phyloP scores from a whole-genome alignment of 2,329 filamentous ascomycete species.

The Capronia epimyces region DNA sequence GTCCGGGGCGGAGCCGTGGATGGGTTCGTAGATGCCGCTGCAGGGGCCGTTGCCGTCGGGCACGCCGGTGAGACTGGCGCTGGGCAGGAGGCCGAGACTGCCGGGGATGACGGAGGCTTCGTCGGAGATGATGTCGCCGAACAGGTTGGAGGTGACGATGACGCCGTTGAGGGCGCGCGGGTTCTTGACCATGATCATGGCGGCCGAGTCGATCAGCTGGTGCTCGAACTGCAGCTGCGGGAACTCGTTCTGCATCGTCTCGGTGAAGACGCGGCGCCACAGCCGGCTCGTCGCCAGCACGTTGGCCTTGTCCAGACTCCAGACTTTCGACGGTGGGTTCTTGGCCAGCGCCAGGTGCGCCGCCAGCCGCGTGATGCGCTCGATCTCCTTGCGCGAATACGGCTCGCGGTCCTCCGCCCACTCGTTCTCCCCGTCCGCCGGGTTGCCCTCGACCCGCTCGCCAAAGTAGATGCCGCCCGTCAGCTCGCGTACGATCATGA shows the following conservation, averaged over 20 bases:
- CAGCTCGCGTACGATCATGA: conserved; percentile 86
- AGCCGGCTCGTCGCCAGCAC: conserved; percentile 84
- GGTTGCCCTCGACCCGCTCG: conserved; percentile 69
- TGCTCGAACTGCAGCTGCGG: conserved; percentile 77
- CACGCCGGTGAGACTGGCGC: conserved; percentile 77
- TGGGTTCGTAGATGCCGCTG: conserved; percentile 96
- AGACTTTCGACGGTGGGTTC: conserved; percentile 70
- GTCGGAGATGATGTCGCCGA: conserved; percentile 93
- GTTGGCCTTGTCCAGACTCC: conserved; percentile 92
- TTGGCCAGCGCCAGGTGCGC: conserved; percentile 73
- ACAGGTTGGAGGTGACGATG: conserved; percentile 86
- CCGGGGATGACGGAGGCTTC: conserved; percentile 94
- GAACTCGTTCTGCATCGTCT: conserved; percentile 84
- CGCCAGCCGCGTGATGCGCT: conserved; percentile 77
- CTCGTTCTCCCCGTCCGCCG: conserved; percentile 56
- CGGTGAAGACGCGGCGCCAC: conserved; percentile 81
- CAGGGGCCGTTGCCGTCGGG: conserved; percentile 62
- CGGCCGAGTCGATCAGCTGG: conserved; percentile 92
- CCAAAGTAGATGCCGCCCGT: conserved; percentile 96
- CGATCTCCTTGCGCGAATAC: conserved; percentile 78
- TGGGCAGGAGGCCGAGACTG: conserved; percentile 79
- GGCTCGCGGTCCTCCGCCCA: conserved; percentile 75
- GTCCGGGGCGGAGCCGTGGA: conserved; percentile 90
- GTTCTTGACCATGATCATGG: conserved; percentile 97
- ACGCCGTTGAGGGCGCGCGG: conserved; percentile 82